Base-by-base conservation (phyloP, 305 asterid genomes). In the Fraxinus paxiana region DNA sequence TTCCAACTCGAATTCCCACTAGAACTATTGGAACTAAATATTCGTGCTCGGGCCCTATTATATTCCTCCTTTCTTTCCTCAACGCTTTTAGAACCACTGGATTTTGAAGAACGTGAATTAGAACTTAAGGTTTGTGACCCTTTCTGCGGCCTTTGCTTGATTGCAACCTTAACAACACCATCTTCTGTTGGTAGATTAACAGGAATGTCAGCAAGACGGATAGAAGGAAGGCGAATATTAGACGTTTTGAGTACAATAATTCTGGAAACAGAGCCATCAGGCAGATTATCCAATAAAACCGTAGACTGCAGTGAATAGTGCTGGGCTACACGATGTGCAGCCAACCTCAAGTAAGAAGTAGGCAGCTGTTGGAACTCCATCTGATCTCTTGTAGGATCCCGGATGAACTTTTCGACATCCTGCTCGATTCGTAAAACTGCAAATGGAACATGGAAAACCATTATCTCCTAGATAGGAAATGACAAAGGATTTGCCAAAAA, bases 31-130 rank as follows among this genome's bases (percentile, higher is more conserved):
- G 97, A 89, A 86, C 88, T 96, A 84, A 96, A 96, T 84, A 96
- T 96, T 37, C 99, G 91, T 81, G 98, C 99, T 80, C 99, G 93
- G 31, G 99, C 99, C 89, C 90, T 92, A 79, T 90, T 93, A 81
- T 96, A 96, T 85, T 96, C 99, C 90, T 96, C 99, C 81, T 96
- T 94, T 31, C 99, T 91, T 89, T 96, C 99, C 89, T 96, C 99
- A 80, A 96, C 96, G 77, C 95, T 96, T 87, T 92, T 96, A 63
- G 90, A 84, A 86, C 95, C 93, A 83, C 92, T 93, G 77, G 91
- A 77, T 86, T 90, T 93, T 61, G 81, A 85, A 80, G 94, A 85
- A 78, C 86, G 73, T 18, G 89, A 85, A 87, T 87, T 87, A 18
- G 90, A 89, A 83, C 88, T 70, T 51, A 48, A 76, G 75, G 26